Percentiles rank a stretch among this genome's conserved stretches.
Evolutionary conservation across 108 stramenopile species (phyloP).

Genomic region (Cyclotella baltica): DNA sequence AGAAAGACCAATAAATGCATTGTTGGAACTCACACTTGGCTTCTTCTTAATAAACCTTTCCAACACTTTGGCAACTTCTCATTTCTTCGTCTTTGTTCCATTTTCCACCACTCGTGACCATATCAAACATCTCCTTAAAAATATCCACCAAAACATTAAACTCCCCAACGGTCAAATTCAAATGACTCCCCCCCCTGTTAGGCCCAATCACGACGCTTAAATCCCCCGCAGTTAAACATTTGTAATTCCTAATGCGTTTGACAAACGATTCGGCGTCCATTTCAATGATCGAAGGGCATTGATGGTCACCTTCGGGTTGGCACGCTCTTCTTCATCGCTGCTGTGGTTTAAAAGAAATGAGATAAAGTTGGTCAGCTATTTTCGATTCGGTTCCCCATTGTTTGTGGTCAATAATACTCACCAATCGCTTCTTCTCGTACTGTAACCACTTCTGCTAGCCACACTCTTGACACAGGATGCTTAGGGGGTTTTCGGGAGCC

Average conservation of each 20-base stretch:
- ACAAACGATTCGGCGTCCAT: too few relatives aligned
- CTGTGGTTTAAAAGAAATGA: too few relatives aligned
- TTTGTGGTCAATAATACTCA: too few relatives aligned
- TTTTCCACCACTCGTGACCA: conserved; percentile 6
- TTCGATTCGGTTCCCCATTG: too few relatives aligned
- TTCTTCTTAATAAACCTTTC: conserved; percentile 49
- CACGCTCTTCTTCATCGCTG: too few relatives aligned
- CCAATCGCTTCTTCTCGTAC: too few relatives aligned
- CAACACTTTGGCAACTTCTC: conserved; percentile 41
- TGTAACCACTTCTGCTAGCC: too few relatives aligned
- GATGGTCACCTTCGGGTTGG: too few relatives aligned
- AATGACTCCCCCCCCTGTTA: conserved; percentile 29
- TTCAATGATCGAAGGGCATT: too few relatives aligned
- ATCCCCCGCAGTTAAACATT: conserved; percentile 73
- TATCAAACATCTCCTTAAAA: conserved; percentile 31
- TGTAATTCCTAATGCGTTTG: conserved; percentile 31
- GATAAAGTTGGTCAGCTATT: too few relatives aligned
- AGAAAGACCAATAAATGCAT: not conserved
- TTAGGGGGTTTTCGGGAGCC: too few relatives aligned
- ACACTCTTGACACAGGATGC: too few relatives aligned
- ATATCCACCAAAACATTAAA: conserved; percentile 75
- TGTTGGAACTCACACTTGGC: conserved; percentile 41
- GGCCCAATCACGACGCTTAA: conserved; percentile 66
- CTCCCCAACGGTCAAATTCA: conserved; percentile 65
- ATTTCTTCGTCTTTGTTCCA: conserved; percentile 35